Evolutionary conservation across 805 yeast species (phyloP).

Genomic region (Teunomyces tritomae): DNA sequence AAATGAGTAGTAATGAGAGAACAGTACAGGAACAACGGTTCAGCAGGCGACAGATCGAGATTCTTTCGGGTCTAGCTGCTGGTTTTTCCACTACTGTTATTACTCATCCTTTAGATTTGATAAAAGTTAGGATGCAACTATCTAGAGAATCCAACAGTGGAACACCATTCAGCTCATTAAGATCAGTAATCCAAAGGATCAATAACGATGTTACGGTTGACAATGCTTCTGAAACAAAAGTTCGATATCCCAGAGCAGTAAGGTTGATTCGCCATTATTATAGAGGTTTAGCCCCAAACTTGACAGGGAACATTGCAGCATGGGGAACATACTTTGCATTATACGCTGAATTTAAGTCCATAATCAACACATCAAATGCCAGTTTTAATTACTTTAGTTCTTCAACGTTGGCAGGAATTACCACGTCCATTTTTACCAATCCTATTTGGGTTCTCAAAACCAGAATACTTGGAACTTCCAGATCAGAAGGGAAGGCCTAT

Average conservation of each 20-base stretch:
- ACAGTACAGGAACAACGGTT: constrained; percentile 1
- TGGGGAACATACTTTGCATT: constrained; percentile 88
- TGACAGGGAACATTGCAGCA: constrained; percentile 79
- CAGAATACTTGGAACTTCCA: constrained; percentile 65
- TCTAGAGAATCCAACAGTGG: constrained; percentile 10
- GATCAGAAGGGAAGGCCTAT: constrained; percentile 50
- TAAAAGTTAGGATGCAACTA: constrained; percentile 81
- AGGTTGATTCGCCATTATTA: constrained; percentile 37
- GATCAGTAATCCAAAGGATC: constrained; percentile 18
- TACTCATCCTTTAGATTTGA: constrained; percentile 86
- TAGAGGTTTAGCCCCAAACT: constrained; percentile 76
- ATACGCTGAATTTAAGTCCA: constrained; percentile 58
- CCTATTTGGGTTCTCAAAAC: constrained; percentile 97
- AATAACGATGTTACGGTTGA: constrained; percentile 15
- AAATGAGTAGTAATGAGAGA: neutral
- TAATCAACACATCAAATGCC: constrained; percentile 13
- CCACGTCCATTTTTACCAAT: constrained; percentile 76
- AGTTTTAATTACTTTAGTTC: constrained; percentile 33
- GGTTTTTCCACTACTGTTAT: constrained; percentile 77
- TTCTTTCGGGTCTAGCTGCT: constrained; percentile 71
- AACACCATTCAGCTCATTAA: constrained; percentile 19
- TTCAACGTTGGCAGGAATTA: constrained; percentile 59
- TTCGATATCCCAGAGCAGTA: neutral
- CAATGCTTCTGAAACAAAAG: neutral
- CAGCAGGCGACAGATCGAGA: constrained; percentile 44